Evolutionary conservation across 2,329 filamentous ascomycete genomes (phyloP).

Genomic region (Monilinia laxa): DNA sequence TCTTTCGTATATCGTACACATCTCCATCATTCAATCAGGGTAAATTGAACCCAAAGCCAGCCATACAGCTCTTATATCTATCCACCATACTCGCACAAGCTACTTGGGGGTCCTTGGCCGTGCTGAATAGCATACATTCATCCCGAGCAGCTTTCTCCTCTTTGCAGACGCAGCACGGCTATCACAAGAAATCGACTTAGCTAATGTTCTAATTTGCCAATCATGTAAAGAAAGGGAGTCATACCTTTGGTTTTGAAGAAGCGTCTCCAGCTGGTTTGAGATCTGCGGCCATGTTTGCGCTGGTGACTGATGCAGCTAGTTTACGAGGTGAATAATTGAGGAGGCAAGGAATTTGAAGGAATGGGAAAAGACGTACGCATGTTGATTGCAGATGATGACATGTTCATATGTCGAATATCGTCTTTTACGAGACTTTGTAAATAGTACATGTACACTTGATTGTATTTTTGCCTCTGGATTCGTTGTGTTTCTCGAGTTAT

Average conservation of each 20-base stretch:
- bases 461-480: conserved; percentile 13
- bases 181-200: conserved; percentile 22
- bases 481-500: not conserved
- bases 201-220: conserved; percentile 2
- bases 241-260: conserved; percentile 35
- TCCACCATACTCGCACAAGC: conserved; percentile 83
- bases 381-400: conserved; percentile 35
- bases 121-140: conserved; percentile 99
- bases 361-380: conserved; percentile 35
- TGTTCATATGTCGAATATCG: conserved; percentile 30
- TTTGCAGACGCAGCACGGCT: conserved; percentile 98
- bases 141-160: conserved; percentile 89
- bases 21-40: conserved; percentile 28
- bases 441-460: conserved; percentile 27
- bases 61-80: conserved; percentile 90
- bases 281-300: conserved; percentile 35
- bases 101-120: conserved; percentile 72
- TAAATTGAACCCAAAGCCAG: conserved; percentile 80
- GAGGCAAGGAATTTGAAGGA: not conserved
- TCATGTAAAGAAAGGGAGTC: not conserved
- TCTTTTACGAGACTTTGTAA: conserved; percentile 28
- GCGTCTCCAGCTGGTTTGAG: conserved; percentile 34
- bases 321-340: conserved; percentile 28
- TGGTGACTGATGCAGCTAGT: conserved; percentile 32
- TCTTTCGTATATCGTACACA: conserved; percentile 14